phyloP scores from a whole-genome alignment of 139 green algal species.

The Monoraphidium neglectum region DNA sequence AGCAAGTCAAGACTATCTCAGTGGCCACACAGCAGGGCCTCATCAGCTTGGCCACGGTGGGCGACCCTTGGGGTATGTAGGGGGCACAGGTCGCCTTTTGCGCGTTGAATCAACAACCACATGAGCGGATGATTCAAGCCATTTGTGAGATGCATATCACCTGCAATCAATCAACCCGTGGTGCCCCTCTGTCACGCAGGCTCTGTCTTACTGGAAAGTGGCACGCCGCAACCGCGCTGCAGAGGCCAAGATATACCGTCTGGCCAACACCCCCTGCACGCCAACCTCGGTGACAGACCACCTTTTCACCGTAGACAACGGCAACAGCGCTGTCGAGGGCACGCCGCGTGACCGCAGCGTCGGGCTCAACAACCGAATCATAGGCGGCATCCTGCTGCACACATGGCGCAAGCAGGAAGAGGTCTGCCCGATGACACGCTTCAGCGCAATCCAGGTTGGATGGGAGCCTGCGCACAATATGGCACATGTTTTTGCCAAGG shows the following conservation, averaged over 20 bases:
- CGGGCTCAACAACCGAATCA: constrained; percentile 71
- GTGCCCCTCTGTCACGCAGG: constrained; percentile 34
- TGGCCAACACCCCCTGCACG: constrained; percentile 62
- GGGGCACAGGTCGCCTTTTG: no score
- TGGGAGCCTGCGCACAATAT: no score
- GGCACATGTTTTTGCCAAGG: no score
- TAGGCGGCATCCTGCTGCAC: constrained; percentile 77
- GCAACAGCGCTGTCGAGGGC: constrained; percentile 39
- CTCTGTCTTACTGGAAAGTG: constrained; percentile 64
- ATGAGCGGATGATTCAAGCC: no score
- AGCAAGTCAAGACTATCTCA: constrained; percentile 65
- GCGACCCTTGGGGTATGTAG: no score
- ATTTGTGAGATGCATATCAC: no score
- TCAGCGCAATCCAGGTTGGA: constrained; percentile 67
- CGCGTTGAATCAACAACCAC: no score
- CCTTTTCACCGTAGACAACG: constrained; percentile 62
- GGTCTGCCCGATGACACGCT: constrained; percentile 49
- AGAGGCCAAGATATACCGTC: constrained; percentile 46
- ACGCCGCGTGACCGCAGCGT: constrained; percentile 56
- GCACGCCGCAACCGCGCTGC: constrained; percentile 48
- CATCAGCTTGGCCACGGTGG: constrained; percentile 53
- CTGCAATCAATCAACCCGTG: not conserved
- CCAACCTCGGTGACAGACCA: constrained; percentile 27
- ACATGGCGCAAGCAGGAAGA: constrained; percentile 53
- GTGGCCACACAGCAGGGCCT: constrained; percentile 55